Evolutionary conservation across 257 asterid genomes (phyloP), one percentile per base, ranked within the genome.

Genomic region (Solanum virginianum): DNA sequence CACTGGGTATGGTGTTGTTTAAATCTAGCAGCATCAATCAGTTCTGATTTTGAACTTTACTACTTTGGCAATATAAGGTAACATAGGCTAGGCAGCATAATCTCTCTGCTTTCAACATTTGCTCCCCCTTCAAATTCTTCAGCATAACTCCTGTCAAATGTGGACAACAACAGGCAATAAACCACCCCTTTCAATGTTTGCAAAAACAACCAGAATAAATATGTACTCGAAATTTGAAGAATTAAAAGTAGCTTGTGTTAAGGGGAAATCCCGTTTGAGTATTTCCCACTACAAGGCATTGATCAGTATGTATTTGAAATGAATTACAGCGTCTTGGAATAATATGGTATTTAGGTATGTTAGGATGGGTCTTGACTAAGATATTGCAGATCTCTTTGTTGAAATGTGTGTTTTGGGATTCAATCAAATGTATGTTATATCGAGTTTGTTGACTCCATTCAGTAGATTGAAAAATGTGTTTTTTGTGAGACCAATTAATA

Each of bases 311-410:
- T 94, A 94, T 56, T 88, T 90, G 3, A 92, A 86, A 83, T 90
- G 29, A 1, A 26, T 26, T 26, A 26, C 29, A 26, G 1, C 90
- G 54, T 94, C 97, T 84, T 93, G 97, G 98, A 94, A 92, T 72
- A 95, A 90, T 86, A 88, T 93, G 91, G 89, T 95, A 29, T 95
- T 98, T 81, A 95, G 92, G 70, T 93, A 87, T 87, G 97, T 92
- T 80, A 89, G 84, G 77, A 80, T 18, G 43, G 97, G 94, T 59
- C 87, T 60, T 84, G 87, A 89, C 56, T 47, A 20, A 5, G 92
- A 94, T 71, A 94, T 97, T 5, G 71, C 85, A 13, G 63, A 49
- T 49, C 84, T 93, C 83, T 95, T 95, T 89, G 86, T 88, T 70
- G 89, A 93, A 56, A 93, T 94, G 94, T 86, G 92, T 86, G 77